Evolutionary conservation across 2,329 filamentous ascomycete species (phyloP).

Genomic region (Blumeria graminis): DNA sequence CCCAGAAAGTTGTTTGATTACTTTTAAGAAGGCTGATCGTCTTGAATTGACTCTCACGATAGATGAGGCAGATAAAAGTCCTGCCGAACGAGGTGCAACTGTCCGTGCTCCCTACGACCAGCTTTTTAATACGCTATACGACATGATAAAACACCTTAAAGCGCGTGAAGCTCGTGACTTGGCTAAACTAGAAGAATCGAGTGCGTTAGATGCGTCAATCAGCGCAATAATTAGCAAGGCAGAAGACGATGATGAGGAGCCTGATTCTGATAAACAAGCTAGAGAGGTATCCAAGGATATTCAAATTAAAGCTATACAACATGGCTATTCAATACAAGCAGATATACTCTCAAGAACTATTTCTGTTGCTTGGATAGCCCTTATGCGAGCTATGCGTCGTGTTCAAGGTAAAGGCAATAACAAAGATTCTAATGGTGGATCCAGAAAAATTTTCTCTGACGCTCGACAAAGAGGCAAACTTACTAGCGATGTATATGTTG

Average conservation of each 20-base stretch:
- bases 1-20: conserved; percentile 75
- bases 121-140: conserved; percentile 70
- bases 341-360: conserved; percentile 61
- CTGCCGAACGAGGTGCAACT: conserved; percentile 33
- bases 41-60: conserved; percentile 56
- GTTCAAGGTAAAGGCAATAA: conserved; percentile 61
- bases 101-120: conserved; percentile 62
- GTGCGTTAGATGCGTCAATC: conserved; percentile 13
- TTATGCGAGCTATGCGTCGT: conserved; percentile 82
- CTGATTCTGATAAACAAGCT: conserved; percentile 14
- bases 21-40: conserved; percentile 72
- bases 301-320: conserved; percentile 34
- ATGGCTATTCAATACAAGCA: conserved; percentile 47
- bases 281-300: conserved; percentile 29
- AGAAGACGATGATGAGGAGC: conserved; percentile 24
- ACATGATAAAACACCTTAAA: conserved; percentile 50
- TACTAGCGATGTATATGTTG: conserved; percentile 86
- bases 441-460: conserved; percentile 72
- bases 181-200: conserved; percentile 28
- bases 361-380: conserved; percentile 81
- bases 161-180: conserved; percentile 34
- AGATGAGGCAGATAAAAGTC: conserved; percentile 51
- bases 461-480: conserved; percentile 69
- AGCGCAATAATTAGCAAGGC: conserved; percentile 21
- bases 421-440: conserved; percentile 25